Evolutionary conservation across 176 grass and related monocot genomes (phyloP).

Genomic region (Areca catechu): DNA sequence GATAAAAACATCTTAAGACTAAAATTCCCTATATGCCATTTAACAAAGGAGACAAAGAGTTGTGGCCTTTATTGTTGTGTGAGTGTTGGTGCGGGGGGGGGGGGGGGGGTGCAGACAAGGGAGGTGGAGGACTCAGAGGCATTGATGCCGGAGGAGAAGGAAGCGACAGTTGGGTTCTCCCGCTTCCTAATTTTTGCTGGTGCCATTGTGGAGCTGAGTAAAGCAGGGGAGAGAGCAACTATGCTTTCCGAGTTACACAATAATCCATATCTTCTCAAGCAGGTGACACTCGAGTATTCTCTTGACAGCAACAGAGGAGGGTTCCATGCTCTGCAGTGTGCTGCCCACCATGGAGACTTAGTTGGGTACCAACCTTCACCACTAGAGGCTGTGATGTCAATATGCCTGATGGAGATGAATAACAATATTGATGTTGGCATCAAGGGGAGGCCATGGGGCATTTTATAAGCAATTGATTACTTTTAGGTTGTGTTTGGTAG

Average conservation of each 20-base stretch:
- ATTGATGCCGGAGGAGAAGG: no score
- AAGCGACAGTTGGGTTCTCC: constrained; percentile 24
- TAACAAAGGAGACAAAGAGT: no score
- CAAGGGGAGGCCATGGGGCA: constrained; percentile 52
- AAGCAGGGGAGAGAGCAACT: constrained; percentile 39
- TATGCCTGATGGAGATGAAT: constrained; percentile 57
- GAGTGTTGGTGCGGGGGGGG: no score
- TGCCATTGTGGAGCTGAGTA: constrained; percentile 54
- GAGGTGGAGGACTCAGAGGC: no score
- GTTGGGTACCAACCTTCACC: constrained; percentile 39
- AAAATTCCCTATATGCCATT: no score
- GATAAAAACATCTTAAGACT: no score
- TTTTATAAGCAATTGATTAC: constrained; percentile 64
- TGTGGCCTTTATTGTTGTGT: no score
- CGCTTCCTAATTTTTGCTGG: constrained; percentile 54
- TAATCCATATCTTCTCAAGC: constrained; percentile 74
- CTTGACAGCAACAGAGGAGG: constrained; percentile 65
- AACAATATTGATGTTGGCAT: constrained; percentile 82
- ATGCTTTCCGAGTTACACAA: constrained; percentile 53
- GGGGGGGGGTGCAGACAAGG: no score
- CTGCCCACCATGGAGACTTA: constrained; percentile 45
- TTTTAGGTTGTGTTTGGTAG: no score
- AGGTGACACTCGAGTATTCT: constrained; percentile 74
- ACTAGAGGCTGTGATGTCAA: constrained; percentile 55
- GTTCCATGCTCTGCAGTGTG: constrained; percentile 74